phyloP scores from a whole-genome alignment of 805 yeast genomes.

The Suhomyces prunicola region DNA sequence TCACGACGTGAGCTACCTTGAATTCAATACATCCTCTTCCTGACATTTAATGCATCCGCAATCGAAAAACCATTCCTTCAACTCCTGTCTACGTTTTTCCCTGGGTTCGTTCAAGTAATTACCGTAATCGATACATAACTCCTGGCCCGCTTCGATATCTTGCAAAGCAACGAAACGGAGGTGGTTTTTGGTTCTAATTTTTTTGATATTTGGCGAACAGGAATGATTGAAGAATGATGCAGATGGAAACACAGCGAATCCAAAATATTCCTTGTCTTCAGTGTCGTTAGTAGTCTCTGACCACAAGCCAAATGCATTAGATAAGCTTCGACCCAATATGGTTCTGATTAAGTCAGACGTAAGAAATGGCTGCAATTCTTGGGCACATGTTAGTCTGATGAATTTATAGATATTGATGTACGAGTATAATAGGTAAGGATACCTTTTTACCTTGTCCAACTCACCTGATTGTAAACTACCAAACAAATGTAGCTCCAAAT shows the following conservation, averaged over 20 bases:
- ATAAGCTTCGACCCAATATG: constrained; percentile 57
- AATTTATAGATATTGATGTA: constrained; percentile 49
- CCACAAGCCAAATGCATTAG: constrained; percentile 73
- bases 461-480: constrained; percentile 52
- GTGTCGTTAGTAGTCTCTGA: constrained; percentile 34
- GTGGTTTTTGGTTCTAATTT: constrained; percentile 37
- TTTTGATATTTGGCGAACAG: constrained; percentile 54
- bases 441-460: constrained; percentile 39
- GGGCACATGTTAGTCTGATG: constrained; percentile 38
- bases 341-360: constrained; percentile 40
- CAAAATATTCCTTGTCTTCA: constrained; percentile 54
- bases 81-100: constrained; percentile 36
- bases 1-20: constrained; percentile 24
- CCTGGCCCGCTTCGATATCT: constrained; percentile 43
- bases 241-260: constrained; percentile 57
- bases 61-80: constrained; percentile 57
- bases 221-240: constrained; percentile 71
- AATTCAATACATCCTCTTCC: constrained; percentile 12
- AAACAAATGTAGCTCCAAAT: constrained; percentile 30
- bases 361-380: constrained; percentile 30
- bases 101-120: constrained; percentile 42
- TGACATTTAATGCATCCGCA: constrained; percentile 52
- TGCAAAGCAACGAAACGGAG: constrained; percentile 41
- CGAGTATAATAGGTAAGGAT: constrained; percentile 47
- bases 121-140: constrained; percentile 62